Percentiles rank a stretch among this genome's conserved stretches.
These are phyloP conservation scores for Neoboletus magnificus DNA, from an alignment of 768 basidiomycete species.

Conservation along the genomic window DNA sequence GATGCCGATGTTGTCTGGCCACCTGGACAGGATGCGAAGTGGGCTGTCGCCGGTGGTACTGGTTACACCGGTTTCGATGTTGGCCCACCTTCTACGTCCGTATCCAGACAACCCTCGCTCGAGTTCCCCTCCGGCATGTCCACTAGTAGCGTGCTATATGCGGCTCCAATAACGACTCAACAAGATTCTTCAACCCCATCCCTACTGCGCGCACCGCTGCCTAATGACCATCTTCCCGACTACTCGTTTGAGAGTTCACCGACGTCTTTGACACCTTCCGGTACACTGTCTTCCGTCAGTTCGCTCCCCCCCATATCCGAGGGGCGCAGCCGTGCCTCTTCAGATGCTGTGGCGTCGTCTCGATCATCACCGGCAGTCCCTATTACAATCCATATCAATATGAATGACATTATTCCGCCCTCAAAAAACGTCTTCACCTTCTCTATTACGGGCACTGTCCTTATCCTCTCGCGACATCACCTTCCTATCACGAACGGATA, in stretches of 20 bases:
- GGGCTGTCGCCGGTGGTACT: slow-evolving; percentile 59
- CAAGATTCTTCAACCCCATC: slow-evolving; percentile 54
- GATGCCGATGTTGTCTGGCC: slow-evolving; percentile 71
- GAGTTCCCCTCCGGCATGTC: slow-evolving; percentile 38
- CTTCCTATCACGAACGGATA: slow-evolving; percentile 22
- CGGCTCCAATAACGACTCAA: slow-evolving; percentile 30
- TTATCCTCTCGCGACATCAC: slow-evolving; percentile 49
- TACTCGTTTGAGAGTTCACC: slow-evolving; percentile 73
- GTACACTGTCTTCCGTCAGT: slow-evolving; percentile 38
- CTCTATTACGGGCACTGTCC: slow-evolving; percentile 59
- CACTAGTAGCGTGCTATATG: slow-evolving; percentile 18
- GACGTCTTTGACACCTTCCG: slow-evolving; percentile 47
- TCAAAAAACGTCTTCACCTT: slow-evolving; percentile 65
- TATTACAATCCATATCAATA: slow-evolving; percentile 74
- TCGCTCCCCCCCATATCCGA: slow-evolving; percentile 33
- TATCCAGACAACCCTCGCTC: slow-evolving; percentile 48
- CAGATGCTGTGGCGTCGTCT: slow-evolving; percentile 23
- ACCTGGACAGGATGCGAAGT: slow-evolving; percentile 45
- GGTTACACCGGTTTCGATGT: slow-evolving; percentile 74
- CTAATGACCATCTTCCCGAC: slow-evolving; percentile 58
- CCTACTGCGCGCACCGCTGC: slow-evolving; percentile 72
- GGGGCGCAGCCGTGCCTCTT: slow-evolving; percentile 39
- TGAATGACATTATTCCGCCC: slow-evolving; percentile 70
- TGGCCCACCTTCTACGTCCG: slow-evolving; percentile 37
- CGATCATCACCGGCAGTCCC: slow-evolving; percentile 55